A percentile compares a stretch with the other conserved stretches of the same genome.
Evolutionary conservation across 441 rosid species (phyloP).

Genomic region (Croton setiger): DNA sequence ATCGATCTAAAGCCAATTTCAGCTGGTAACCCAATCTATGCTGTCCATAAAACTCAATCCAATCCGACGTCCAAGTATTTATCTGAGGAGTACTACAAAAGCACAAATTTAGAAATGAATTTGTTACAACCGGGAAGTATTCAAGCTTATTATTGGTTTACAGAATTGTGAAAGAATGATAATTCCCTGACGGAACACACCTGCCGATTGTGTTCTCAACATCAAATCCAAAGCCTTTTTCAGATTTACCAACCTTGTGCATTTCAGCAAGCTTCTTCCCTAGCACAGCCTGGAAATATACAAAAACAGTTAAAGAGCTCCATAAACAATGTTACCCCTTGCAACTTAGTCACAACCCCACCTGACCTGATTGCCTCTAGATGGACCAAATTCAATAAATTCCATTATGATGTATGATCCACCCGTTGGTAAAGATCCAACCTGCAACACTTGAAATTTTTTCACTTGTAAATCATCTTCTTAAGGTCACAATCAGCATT

Average conservation of each 20-base stretch:
- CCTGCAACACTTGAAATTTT: constrained; percentile 36
- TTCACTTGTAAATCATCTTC: neutral
- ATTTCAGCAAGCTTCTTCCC: constrained; percentile 92
- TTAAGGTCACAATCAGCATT: neutral
- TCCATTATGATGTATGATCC: constrained; percentile 94
- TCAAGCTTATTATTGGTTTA: neutral
- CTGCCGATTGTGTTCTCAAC: constrained; percentile 94
- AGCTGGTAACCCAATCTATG: constrained; percentile 87
- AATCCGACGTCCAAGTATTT: constrained; percentile 81
- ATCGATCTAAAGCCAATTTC: constrained; percentile 61
- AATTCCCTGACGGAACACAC: constrained; percentile 30
- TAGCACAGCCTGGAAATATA: constrained; percentile 52
- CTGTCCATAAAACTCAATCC: constrained; percentile 82
- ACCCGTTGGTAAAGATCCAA: constrained; percentile 66
- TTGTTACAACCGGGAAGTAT: constrained; percentile 16
- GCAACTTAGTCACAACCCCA: constrained; percentile 21
- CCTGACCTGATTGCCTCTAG: constrained; percentile 95
- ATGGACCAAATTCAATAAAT: constrained; percentile 69
- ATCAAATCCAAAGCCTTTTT: constrained; percentile 81
- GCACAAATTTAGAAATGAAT: constrained; percentile 17
- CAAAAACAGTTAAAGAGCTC: constrained; percentile 19
- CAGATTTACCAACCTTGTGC: constrained; percentile 85
- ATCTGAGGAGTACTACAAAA: constrained; percentile 79
- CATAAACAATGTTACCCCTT: constrained; percentile 2
- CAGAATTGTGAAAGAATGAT: constrained; percentile 1